Base-by-base conservation (phyloP, 75 land plant species). In the Pinus tabuliformis region DNA sequence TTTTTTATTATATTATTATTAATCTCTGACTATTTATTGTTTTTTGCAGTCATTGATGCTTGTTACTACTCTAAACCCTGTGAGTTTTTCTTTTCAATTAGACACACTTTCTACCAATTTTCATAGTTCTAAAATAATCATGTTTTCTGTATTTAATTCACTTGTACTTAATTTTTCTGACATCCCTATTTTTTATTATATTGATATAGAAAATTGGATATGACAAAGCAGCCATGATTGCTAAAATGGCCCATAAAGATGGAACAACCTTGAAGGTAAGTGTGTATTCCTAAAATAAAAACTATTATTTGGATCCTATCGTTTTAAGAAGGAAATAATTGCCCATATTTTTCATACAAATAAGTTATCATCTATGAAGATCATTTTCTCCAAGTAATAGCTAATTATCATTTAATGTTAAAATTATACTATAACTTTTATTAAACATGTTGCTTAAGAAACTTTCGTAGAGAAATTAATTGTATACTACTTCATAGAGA, bases 201-300 rank as follows among this genome's bases (percentile, higher is more conserved):
- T 73, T 62, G 3, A 28, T 78, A 15, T 84, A 97, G 99, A 91
- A 89, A 92, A 95, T 97, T 81, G 99, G 99, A 18, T 97, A 97
- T 80, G 99, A 97, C 84, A 97, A 95, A 64, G 99, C 98, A 45
- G 98, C 98, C n/a, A 85, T 90, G 16, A 88, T 89, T 68, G 99
- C 99, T 54, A 97, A 97, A 90, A 97, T 82, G 76, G 99, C 99
- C 12, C 99, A 97, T 77, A 97, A 95, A 81, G 99, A 97, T 70
- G 99, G 95, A 66, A 89, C 84, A 14, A 97, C 95, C 14, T 75
- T 97, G 12, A 97, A 97, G 95, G 98, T 90, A 63, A 78, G 66
- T 57, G 37, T 5, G 56, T 3, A 24, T 15, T 74, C 54, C 54
- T 9, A n/a, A 74, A 68, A 11, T 36, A 18, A 7, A 33, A 18